Evolutionary conservation across 306 rosid genomes (phyloP).

Genomic region (Rosa multiflora): DNA sequence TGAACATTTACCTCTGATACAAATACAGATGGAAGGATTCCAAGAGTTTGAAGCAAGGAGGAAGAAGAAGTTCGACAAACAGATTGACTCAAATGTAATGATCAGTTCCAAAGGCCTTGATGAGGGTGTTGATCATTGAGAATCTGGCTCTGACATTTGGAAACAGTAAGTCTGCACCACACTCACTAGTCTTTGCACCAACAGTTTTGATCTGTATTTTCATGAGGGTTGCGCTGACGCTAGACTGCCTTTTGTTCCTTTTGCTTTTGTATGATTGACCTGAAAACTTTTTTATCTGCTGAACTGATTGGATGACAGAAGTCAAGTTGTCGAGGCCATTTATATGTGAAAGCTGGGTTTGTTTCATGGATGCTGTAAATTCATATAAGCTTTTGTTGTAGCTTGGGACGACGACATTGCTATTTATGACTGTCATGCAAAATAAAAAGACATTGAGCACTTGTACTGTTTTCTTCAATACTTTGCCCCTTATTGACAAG

Average conservation of each 20-base stretch:
- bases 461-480: not conserved
- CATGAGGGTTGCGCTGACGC: not conserved
- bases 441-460: constrained; percentile 25
- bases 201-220: not conserved
- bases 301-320: not conserved
- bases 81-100: constrained; percentile 88
- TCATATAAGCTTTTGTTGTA: constrained; percentile 5
- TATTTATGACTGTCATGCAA: constrained; percentile 19
- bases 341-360: not conserved
- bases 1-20: constrained; percentile 17
- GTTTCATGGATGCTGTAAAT: constrained; percentile 25
- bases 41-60: constrained; percentile 91
- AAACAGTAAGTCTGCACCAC: constrained; percentile 17
- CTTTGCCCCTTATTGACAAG: constrained; percentile 29
- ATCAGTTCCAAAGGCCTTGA: constrained; percentile 90
- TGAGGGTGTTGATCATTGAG: constrained; percentile 86
- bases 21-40: constrained; percentile 80
- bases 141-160: constrained; percentile 5
- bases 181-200: not conserved
- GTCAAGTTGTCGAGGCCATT: constrained; percentile 5
- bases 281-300: not conserved
- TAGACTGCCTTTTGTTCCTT: not conserved
- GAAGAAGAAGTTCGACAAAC: constrained; percentile 94
- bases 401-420: constrained; percentile 6
- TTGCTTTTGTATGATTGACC: not conserved